Evolutionary conservation across 257 asterid genomes (phyloP).

Genomic region (Lavandula angustifolia): DNA sequence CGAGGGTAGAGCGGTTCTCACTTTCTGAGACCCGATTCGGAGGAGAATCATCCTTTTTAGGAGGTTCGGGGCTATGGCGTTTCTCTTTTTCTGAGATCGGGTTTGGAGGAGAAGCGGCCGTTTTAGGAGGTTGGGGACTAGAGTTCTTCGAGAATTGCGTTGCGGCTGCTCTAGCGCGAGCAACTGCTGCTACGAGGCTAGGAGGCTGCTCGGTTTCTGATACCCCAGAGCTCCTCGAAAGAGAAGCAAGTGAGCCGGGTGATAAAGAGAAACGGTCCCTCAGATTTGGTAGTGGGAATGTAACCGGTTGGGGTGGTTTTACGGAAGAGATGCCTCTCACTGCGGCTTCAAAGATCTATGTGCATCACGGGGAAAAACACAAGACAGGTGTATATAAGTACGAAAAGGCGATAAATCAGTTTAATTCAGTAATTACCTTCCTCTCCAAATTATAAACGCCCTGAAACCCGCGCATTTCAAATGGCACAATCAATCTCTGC

Average conservation of each 20-base stretch:
- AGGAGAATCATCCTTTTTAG: too few relatives aligned
- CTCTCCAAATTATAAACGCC: constrained; percentile 90
- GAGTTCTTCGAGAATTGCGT: constrained; percentile 60
- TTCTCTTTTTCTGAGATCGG: too few relatives aligned
- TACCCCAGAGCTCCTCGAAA: constrained; percentile 26
- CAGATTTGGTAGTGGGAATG: constrained; percentile 64
- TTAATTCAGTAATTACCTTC: constrained; percentile 53
- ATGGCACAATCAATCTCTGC: constrained; percentile 86
- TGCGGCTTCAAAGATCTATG: constrained; percentile 73
- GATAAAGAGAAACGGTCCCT: constrained; percentile 56
- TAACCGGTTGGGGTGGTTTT: constrained; percentile 53
- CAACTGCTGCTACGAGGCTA: constrained; percentile 63
- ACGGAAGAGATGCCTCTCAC: constrained; percentile 66
- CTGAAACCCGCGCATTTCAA: constrained; percentile 92
- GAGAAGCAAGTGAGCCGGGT: constrained; percentile 61
- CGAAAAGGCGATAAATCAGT: neutral
- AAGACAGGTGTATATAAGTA: neutral
- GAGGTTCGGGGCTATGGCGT: too few relatives aligned
- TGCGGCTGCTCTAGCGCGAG: constrained; percentile 84
- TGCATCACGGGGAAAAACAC: constrained; percentile 2
- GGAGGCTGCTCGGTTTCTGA: constrained; percentile 51
- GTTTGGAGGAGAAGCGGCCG: neutral
- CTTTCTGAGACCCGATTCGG: too few relatives aligned
- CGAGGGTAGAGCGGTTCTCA: too few relatives aligned
- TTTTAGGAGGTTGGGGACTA: constrained; percentile 14